Evolutionary conservation across 1,139 yeast species (phyloP).

Genomic region (Scheffersomyces cryptocercus): DNA sequence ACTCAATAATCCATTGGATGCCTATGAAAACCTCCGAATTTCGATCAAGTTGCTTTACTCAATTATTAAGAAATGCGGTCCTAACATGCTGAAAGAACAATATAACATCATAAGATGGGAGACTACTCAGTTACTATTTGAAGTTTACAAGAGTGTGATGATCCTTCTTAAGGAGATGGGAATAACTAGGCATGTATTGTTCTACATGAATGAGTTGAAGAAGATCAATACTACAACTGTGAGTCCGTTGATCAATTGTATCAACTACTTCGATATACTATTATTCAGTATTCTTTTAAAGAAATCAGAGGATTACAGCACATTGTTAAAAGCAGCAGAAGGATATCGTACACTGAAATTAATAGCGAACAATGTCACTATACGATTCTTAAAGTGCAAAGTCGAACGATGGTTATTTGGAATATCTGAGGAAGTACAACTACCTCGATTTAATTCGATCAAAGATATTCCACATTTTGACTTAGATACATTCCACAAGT

Average conservation of each 20-base stretch:
- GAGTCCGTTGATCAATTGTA: slow-evolving; percentile 29
- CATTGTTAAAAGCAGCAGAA: too few species aligned
- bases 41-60: slow-evolving; percentile 45
- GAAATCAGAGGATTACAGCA: slow-evolving; percentile 6
- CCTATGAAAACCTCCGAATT: slow-evolving; percentile 34
- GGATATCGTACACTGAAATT: too few species aligned
- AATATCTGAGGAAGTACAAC: too few species aligned
- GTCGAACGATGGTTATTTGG: too few species aligned
- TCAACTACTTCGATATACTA: slow-evolving; percentile 21
- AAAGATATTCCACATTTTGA: neutral
- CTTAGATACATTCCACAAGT: neutral
- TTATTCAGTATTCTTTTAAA: slow-evolving; percentile 15
- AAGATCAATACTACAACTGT: slow-evolving; percentile 31
- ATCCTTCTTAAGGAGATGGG: slow-evolving; percentile 47
- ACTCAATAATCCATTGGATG: slow-evolving; percentile 17
- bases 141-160: slow-evolving; percentile 37
- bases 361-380: too few species aligned
- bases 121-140: slow-evolving; percentile 31
- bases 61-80: slow-evolving; percentile 35
- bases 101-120: slow-evolving; percentile 35
- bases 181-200: slow-evolving; percentile 52
- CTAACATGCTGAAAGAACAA: slow-evolving; percentile 21
- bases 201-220: slow-evolving; percentile 48
- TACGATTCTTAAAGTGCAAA: too few species aligned
- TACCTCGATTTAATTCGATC: too few species aligned